A percentile compares a stretch with the other conserved stretches of the same genome.
These are phyloP conservation scores for Clathrospora elynae DNA, from an alignment of 2,329 filamentous ascomycete genomes.

Conservation along the genomic window DNA sequence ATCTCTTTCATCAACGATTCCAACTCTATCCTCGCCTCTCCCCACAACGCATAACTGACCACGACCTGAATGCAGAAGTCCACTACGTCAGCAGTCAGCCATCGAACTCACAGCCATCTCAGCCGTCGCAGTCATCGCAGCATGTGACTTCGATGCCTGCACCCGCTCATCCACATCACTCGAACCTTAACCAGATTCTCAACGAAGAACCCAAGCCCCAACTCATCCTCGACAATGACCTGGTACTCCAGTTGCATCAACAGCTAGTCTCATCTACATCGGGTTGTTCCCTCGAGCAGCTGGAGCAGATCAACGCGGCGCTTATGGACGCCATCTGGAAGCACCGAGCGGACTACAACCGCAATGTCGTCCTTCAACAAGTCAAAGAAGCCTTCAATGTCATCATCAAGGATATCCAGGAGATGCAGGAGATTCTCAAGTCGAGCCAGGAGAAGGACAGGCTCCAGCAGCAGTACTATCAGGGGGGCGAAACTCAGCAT, in stretches of 20 bases:
- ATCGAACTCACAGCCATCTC: conserved; percentile 47
- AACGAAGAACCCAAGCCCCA: conserved; percentile 45
- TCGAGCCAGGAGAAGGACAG: conserved; percentile 48
- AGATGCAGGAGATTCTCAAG: conserved; percentile 52
- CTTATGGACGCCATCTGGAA: conserved; percentile 92
- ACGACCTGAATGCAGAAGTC: conserved; percentile 32
- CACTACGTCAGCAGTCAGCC: conserved; percentile 44
- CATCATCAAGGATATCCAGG: conserved; percentile 70
- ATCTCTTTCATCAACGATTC: conserved; percentile 24
- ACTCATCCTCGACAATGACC: conserved; percentile 55
- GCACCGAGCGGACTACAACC: conserved; percentile 79
- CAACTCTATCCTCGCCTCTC: conserved; percentile 14
- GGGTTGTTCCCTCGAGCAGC: conserved; percentile 86
- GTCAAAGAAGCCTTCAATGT: conserved; percentile 76
- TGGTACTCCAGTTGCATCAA: conserved; percentile 64
- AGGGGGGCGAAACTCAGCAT: no score
- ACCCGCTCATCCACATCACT: conserved; percentile 43
- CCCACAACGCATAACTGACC: conserved; percentile 23
- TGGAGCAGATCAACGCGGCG: conserved; percentile 89
- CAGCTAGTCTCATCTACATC: conserved; percentile 70
- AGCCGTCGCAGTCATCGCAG: conserved; percentile 47
- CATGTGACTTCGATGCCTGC: conserved; percentile 41
- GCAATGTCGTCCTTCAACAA: conserved; percentile 69
- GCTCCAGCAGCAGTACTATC: no score
- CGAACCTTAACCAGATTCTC: conserved; percentile 50